Percentiles rank a stretch among this genome's conserved stretches.
Evolutionary conservation across 371 early-diverging fungal species (phyloP).

Genomic region (Saksenaea oblongispora): DNA sequence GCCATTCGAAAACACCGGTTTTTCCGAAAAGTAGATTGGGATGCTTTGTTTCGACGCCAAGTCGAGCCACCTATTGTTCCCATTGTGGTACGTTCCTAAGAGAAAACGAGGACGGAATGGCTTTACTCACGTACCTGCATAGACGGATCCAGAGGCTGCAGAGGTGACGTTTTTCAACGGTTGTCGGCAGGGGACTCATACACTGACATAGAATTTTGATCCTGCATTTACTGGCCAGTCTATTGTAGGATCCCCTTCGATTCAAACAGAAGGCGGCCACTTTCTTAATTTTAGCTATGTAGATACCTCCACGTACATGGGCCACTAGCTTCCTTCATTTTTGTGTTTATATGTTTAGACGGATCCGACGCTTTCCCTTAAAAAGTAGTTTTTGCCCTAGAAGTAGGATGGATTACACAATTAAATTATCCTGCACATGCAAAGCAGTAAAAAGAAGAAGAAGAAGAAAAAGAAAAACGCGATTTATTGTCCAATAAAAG

Average conservation of each 20-base stretch:
- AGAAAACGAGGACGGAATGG: too few relatives aligned
- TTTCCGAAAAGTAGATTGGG: slow-evolving; percentile 89
- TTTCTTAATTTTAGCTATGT: slow-evolving; percentile 44
- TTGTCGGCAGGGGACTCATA: too few relatives aligned
- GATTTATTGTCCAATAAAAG: background rate
- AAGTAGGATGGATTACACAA: too few relatives aligned
- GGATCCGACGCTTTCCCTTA: too few relatives aligned
- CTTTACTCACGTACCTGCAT: slow-evolving; percentile 7
- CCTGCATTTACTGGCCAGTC: slow-evolving; percentile 31
- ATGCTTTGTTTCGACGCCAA: slow-evolving; percentile 57
- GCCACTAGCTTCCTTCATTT: background rate
- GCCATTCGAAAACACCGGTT: slow-evolving; percentile 86
- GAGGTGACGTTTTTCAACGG: slow-evolving; percentile 38
- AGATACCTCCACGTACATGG: slow-evolving; percentile 7
- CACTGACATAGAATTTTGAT: slow-evolving; percentile 35
- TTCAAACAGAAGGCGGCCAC: slow-evolving; percentile 12
- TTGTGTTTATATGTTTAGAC: background rate
- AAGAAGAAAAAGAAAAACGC: background rate
- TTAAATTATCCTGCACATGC: too few relatives aligned
- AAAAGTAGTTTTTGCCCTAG: too few relatives aligned
- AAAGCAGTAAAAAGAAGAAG: background rate
- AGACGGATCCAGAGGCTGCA: slow-evolving; percentile 49
- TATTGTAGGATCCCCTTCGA: slow-evolving; percentile 11
- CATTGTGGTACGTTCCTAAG: slow-evolving; percentile 53
- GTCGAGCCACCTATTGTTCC: slow-evolving; percentile 80